Conservation (phyloP, 2,329 filamentous ascomycete species). For the Penicillium sp. region DNA sequence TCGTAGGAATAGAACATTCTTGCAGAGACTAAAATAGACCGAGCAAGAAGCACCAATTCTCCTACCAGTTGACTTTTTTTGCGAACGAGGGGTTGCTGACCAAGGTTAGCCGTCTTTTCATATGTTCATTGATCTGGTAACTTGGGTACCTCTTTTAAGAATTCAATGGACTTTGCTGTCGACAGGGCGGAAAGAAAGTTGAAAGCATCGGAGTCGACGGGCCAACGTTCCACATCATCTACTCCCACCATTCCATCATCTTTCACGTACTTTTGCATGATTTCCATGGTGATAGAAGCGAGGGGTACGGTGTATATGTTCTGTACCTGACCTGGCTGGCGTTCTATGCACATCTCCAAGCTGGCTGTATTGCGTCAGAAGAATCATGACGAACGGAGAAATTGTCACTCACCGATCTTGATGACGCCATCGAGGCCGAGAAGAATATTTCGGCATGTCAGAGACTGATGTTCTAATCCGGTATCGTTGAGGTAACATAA, state of each 20-base stretch:
- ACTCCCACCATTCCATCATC: conserved; percentile 30
- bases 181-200: neutral
- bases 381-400: neutral
- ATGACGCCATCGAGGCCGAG: conserved; percentile 24
- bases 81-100: neutral
- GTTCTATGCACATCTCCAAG: neutral
- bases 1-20: neutral
- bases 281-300: conserved; percentile 28
- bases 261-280: conserved; percentile 36
- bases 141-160: neutral
- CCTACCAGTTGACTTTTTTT: neutral
- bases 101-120: neutral
- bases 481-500: conserved; percentile 16
- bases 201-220: conserved; percentile 2
- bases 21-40: neutral
- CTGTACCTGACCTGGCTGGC: neutral
- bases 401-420: conserved; percentile 24
- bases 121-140: no score
- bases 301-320: conserved; percentile 10
- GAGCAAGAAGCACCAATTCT: neutral
- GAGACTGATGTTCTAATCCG: conserved; percentile 22
- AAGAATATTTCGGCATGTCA: conserved; percentile 30
- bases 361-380: neutral
- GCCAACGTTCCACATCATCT: conserved; percentile 21
- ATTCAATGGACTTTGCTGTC: neutral